Conservation (phyloP, 2,329 filamentous ascomycete genomes). For the Podosphaera fusca region DNA sequence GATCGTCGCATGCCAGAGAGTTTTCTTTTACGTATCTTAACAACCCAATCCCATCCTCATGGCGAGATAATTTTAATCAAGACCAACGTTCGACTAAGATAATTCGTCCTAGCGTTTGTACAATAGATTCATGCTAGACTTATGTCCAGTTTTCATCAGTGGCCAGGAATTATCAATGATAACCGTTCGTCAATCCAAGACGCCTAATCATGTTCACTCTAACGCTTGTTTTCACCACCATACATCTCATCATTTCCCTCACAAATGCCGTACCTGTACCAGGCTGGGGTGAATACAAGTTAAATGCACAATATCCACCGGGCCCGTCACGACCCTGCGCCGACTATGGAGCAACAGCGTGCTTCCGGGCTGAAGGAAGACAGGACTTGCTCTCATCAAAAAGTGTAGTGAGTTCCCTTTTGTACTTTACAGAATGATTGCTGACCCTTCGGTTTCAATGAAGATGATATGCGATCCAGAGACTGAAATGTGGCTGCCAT, state of each 20-base stretch:
- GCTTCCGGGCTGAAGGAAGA: neutral
- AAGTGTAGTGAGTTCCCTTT: neutral
- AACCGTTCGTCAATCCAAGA: too few species aligned
- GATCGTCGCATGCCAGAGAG: too few species aligned
- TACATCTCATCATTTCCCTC: neutral
- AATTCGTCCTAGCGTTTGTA: too few species aligned
- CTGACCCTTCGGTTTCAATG: neutral
- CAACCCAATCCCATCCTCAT: too few species aligned
- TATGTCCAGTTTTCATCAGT: too few species aligned
- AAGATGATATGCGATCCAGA: neutral
- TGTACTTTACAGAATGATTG: neutral
- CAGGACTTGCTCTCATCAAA: neutral
- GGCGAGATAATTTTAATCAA: too few species aligned
- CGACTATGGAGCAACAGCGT: neutral
- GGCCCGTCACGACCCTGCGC: neutral
- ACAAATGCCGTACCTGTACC: neutral
- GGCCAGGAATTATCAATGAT: too few species aligned
- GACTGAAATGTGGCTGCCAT: constrained; percentile 1
- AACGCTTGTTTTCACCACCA: neutral
- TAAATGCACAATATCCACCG: neutral
- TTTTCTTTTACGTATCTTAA: too few species aligned
- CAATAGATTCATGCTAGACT: too few species aligned
- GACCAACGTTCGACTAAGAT: too few species aligned
- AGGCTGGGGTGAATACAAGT: neutral
- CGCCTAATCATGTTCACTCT: too few species aligned